These are phyloP conservation scores for Thalassiosira oceanica DNA, from an alignment of 352 stramenopile species.

Conservation along the genomic window DNA sequence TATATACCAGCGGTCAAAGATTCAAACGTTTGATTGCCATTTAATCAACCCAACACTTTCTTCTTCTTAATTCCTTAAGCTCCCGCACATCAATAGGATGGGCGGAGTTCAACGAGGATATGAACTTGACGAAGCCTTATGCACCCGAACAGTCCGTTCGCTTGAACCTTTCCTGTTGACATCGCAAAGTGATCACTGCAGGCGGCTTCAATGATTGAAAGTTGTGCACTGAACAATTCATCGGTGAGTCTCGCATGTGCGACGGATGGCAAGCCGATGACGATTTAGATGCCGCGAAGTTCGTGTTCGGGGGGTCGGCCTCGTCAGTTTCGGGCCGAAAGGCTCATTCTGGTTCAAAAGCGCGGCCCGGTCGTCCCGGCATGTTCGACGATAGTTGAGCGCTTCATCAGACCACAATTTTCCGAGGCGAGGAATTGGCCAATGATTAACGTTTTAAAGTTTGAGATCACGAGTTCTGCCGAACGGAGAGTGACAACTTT, in stretches of 20 bases:
- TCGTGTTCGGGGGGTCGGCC: constrained; percentile 1
- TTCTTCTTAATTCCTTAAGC: too few species aligned
- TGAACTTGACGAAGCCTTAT: too few species aligned
- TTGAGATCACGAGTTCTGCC: constrained; percentile 53
- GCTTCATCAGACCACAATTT: constrained; percentile 64
- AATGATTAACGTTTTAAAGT: constrained; percentile 59
- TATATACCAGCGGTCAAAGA: constrained; percentile 26
- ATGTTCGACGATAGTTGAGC: constrained; percentile 37
- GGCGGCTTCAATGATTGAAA: too few species aligned
- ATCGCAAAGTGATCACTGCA: too few species aligned
- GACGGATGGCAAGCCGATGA: constrained; percentile 45
- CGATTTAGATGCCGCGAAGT: constrained; percentile 54
- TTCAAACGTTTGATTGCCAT: too few species aligned
- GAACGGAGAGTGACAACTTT: constrained; percentile 38
- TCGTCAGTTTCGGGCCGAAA: constrained; percentile 30
- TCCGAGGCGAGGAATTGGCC: constrained; percentile 40
- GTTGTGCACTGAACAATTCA: too few species aligned
- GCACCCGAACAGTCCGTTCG: too few species aligned
- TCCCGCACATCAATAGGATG: too few species aligned
- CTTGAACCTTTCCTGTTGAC: too few species aligned
- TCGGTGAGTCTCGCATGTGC: too few species aligned
- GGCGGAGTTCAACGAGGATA: too few species aligned
- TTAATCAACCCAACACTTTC: too few species aligned
- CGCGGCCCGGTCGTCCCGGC: constrained; percentile 18
- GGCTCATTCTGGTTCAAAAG: constrained; percentile 27